Base-by-base conservation (phyloP, 2,329 filamentous ascomycete genomes). In the Dactylellina leptospora region DNA sequence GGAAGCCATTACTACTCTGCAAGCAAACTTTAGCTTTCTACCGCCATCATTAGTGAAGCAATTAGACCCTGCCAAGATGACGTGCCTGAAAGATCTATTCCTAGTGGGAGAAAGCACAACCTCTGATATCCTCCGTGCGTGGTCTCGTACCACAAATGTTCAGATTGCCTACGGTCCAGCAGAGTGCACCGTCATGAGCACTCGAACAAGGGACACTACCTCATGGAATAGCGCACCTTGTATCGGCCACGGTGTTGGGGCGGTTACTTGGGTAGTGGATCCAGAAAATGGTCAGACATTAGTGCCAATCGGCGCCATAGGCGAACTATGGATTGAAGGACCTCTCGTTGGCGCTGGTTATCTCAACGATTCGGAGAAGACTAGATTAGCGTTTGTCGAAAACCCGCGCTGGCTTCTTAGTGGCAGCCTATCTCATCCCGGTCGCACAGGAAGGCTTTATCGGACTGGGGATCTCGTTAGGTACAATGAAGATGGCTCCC, bases 401-500 rank as follows among this genome's bases (percentile, higher is more conserved):
- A 1, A 74, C 38, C 76, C 62, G 64, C 22, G 22, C 11, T 59
- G 62, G 58, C 69, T 74, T 66, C 40, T 62, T 22, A 25, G 33
- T 4, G 23, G 36, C 11, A 36, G 25, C 18, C n/a, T n/a, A n/a
- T n/a, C n/a, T n/a, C n/a, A n/a, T n/a, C 45, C 60, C 23, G 30
- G 40, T 16, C 28, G 40, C 28, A 16, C 30, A 8, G 40, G 28
- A 59, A 33, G 71, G 11, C 58, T 88, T 1, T 88, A 88, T 76
- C 85, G 84, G 75, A 87, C 86, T 0, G 86, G 86, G 0, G 86
- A 88, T 73, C 79, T 88, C 0, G 86, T 84, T 0, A 81, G 80
- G 23, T 86, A 87, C 60, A 81, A 85, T 44, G 77, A 79, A 0
- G 83, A 87, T 53, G 83, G 83, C 0, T 82, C 81, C 4, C 82